Evolutionary conservation across 2,329 filamentous ascomycete species (phyloP).

Genomic region (Plenodomus biglobosus): DNA sequence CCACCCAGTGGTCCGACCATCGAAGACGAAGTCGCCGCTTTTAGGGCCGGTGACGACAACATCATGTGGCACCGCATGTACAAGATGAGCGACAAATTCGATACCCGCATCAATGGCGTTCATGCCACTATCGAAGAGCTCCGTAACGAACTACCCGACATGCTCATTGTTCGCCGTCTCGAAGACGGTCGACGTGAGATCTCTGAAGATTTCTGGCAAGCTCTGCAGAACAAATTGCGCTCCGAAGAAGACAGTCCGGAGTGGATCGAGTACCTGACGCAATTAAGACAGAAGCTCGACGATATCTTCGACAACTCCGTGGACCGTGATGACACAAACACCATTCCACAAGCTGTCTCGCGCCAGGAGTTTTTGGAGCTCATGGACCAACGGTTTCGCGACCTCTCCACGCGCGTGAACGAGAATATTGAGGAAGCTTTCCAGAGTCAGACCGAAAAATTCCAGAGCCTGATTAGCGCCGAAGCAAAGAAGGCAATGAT

Average conservation of each 20-base stretch:
- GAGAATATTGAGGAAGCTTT: conserved; percentile 25
- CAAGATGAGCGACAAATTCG: conserved; percentile 14
- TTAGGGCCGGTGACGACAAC: conserved; percentile 12
- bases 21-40: conserved; percentile 1
- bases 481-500: conserved; percentile 38
- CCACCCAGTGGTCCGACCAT: conserved; percentile 12
- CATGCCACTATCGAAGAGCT: conserved; percentile 19
- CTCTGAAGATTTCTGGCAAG: conserved; percentile 65
- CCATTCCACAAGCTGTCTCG: conserved; percentile 40
- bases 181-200: conserved; percentile 58
- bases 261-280: conserved; percentile 58
- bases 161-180: conserved; percentile 58
- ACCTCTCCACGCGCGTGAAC: conserved; percentile 24
- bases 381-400: conserved; percentile 26
- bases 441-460: conserved; percentile 17
- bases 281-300: conserved; percentile 50
- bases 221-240: conserved; percentile 59
- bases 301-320: conserved; percentile 23
- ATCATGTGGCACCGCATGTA: conserved; percentile 22
- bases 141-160: conserved; percentile 52
- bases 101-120: conserved; percentile 15
- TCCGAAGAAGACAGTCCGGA: conserved; percentile 46
- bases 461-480: conserved; percentile 17
- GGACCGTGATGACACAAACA: conserved; percentile 6
- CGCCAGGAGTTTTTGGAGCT: conserved; percentile 54